Conservation (phyloP, 1,284 basidiomycete species). For the Crucibulum parvulum region DNA sequence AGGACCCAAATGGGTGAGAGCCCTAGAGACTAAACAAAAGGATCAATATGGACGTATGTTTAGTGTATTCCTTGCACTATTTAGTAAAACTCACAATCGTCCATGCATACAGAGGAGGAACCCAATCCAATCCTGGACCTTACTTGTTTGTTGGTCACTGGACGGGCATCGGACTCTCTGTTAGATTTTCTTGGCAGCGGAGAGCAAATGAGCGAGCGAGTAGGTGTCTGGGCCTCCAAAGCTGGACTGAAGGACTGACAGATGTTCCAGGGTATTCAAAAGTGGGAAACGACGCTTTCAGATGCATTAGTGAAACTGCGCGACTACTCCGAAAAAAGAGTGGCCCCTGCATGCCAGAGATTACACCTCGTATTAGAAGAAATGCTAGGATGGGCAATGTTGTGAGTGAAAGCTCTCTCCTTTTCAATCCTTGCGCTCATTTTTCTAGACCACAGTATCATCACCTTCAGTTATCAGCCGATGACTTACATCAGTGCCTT, state of each 20-base stretch:
- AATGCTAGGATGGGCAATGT: slow-evolving; percentile 73
- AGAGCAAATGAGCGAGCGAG: slow-evolving; percentile 83
- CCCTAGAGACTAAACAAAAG: slow-evolving; percentile 66
- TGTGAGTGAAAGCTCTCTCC: slow-evolving; percentile 54
- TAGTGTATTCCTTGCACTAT: slow-evolving; percentile 4
- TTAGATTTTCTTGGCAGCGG: slow-evolving; percentile 77
- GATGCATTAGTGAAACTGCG: slow-evolving; percentile 76
- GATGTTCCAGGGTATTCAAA: slow-evolving; percentile 66
- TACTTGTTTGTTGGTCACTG: slow-evolving; percentile 74
- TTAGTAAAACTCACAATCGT: not conserved
- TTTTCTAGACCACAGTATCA: slow-evolving; percentile 53
- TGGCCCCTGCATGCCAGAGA: slow-evolving; percentile 78
- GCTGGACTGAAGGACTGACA: no score
- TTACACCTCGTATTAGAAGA: slow-evolving; percentile 78
- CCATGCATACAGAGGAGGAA: slow-evolving; percentile 50
- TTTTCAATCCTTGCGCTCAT: slow-evolving; percentile 1
- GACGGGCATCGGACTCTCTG: slow-evolving; percentile 70
- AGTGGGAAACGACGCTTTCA: slow-evolving; percentile 78
- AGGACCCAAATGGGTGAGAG: slow-evolving; percentile 76
- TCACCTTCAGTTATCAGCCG: slow-evolving; percentile 57
- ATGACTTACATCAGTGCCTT: slow-evolving; percentile 59
- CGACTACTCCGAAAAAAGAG: slow-evolving; percentile 71
- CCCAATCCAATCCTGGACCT: slow-evolving; percentile 73
- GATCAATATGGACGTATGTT: slow-evolving; percentile 70
- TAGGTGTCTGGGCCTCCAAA: slow-evolving; percentile 33